Evolutionary conservation across 179 eudicot species (phyloP).

Genomic region (Spinacia oleracea): DNA sequence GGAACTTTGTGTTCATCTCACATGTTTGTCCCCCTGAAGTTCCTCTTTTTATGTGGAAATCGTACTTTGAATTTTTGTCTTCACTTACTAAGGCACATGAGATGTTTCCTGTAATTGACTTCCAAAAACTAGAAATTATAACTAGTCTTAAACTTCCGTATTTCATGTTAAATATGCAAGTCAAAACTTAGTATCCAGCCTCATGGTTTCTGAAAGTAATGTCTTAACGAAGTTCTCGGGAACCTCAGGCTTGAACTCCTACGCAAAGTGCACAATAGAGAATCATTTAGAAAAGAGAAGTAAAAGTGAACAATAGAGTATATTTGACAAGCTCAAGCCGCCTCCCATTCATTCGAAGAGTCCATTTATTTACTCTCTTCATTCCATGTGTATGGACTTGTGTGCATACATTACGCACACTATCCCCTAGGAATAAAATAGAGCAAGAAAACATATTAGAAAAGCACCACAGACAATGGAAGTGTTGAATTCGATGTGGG

Average conservation of each 20-base stretch:
- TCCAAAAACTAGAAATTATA: neutral
- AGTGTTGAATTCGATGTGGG: neutral
- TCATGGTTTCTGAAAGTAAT: neutral
- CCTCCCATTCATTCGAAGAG: neutral
- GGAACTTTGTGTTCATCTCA: neutral
- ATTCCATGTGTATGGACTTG: neutral
- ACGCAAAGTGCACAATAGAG: neutral
- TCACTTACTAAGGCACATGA: neutral
- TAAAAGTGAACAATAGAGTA: neutral
- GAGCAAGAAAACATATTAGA: neutral
- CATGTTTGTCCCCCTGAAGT: neutral
- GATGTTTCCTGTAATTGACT: neutral
- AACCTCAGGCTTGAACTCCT: neutral
- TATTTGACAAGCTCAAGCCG: neutral
- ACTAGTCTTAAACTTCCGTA: neutral
- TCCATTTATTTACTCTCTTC: conserved; percentile 1
- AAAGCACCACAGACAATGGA: neutral
- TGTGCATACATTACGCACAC: neutral
- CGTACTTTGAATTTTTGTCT: neutral
- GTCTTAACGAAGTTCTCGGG: neutral
- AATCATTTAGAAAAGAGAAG: neutral
- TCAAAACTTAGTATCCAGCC: neutral
- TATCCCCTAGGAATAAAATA: neutral
- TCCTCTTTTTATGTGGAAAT: neutral
- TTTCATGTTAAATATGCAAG: neutral